Evolutionary conservation across 148 eudicot species (phyloP).

Genomic region (Linanthus parryae): DNA sequence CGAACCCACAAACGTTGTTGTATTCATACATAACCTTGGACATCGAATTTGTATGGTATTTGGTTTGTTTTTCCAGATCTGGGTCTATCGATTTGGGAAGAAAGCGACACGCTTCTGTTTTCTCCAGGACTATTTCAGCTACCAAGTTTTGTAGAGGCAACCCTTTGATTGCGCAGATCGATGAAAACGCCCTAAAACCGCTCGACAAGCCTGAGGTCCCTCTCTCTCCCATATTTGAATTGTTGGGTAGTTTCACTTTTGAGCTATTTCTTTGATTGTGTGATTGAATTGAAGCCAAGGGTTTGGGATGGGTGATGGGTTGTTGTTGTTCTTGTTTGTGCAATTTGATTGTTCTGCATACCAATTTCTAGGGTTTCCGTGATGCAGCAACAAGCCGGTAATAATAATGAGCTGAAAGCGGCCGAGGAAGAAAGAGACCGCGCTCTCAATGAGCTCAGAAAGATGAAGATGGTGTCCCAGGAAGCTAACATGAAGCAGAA

Average conservation of each 20-base stretch:
- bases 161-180: conserved; percentile 9
- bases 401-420: conserved; percentile 28
- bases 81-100: conserved; percentile 7
- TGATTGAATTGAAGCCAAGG: background rate
- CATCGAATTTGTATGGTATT: background rate
- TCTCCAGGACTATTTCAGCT: conserved; percentile 11
- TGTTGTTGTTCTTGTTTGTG: background rate
- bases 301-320: conserved; percentile 2
- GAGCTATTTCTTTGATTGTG: background rate
- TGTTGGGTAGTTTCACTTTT: conserved; percentile 14
- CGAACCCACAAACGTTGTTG: too few species aligned
- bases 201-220: conserved; percentile 11
- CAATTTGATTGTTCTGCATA: background rate
- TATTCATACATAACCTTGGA: too few species aligned
- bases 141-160: conserved; percentile 15
- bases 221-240: conserved; percentile 20
- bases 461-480: conserved; percentile 22
- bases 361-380: background rate
- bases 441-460: conserved; percentile 20
- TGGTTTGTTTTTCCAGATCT: conserved; percentile 6
- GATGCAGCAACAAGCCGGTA: conserved; percentile 27
- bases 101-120: conserved; percentile 9
- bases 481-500: conserved; percentile 18
- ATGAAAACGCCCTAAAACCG: conserved; percentile 12
- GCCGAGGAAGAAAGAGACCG: conserved; percentile 35